These are phyloP conservation scores for Letharia columbiana DNA, from an alignment of 495 filamentous ascomycete genomes.

Conservation along the genomic window DNA sequence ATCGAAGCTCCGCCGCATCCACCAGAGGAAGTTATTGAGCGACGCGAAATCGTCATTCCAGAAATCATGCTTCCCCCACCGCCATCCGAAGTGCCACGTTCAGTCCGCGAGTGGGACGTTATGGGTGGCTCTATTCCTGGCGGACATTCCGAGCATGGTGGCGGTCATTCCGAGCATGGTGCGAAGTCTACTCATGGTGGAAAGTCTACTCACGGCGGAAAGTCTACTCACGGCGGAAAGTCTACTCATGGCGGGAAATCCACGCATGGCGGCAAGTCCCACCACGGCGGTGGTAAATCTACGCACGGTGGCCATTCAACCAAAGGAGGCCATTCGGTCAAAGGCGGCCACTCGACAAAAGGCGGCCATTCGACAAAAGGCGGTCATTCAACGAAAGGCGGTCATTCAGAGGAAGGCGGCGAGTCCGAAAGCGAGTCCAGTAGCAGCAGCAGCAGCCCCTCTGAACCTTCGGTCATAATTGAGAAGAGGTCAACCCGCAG, in stretches of 20 bases:
- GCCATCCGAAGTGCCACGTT: constrained; percentile 23
- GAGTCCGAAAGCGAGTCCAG: constrained; percentile 16
- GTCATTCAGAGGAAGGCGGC: constrained; percentile 10
- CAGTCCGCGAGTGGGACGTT: constrained; percentile 28
- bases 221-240: constrained; percentile 19
- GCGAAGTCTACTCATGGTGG: constrained; percentile 15
- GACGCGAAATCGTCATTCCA: constrained; percentile 26
- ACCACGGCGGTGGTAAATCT: constrained; percentile 15
- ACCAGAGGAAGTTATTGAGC: constrained; percentile 34
- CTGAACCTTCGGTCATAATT: constrained; percentile 13
- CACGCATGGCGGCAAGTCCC: constrained; percentile 15
- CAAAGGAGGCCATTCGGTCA: constrained; percentile 15
- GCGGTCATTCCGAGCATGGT: constrained; percentile 14
- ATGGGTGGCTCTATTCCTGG: constrained; percentile 21
- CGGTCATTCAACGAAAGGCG: constrained; percentile 12
- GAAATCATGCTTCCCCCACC: constrained; percentile 24
- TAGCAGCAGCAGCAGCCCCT: constrained; percentile 3
- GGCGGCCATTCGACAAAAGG: constrained; percentile 16
- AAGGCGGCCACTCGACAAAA: constrained; percentile 10
- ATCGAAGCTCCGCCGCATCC: constrained; percentile 34
- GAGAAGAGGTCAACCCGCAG: constrained; percentile 18
- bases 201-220: constrained; percentile 13
- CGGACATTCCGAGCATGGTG: constrained; percentile 13
- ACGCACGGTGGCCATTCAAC: constrained; percentile 17
- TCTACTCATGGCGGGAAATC: constrained; percentile 16